Base-by-base conservation (phyloP, 2,329 filamentous ascomycete genomes). In the Arthroderma sp. region DNA sequence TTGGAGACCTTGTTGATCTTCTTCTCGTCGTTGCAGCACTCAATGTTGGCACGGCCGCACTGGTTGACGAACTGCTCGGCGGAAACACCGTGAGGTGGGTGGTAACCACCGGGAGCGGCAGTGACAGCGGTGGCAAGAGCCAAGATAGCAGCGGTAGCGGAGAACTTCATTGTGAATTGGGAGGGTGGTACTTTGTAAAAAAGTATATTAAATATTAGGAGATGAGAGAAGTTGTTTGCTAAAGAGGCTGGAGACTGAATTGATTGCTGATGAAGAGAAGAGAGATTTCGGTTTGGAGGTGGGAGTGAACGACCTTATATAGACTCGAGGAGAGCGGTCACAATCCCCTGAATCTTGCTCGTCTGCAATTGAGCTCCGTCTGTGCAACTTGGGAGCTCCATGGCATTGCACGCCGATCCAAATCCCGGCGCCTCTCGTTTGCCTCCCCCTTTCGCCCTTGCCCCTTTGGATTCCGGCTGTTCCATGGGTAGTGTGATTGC, bases 51-150 rank as follows among this genome's bases (percentile, higher is more conserved):
- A 29, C 46, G 43, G 6, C 47, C 49, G 39, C 51, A 53, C 30
- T 38, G 34, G 30, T 45, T 44, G 28, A 47, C 36, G 31, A 44
- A 44, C 31, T 44, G 33, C 38, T 50, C 11, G 31, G 53, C 29
- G 29, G 45, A 22, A 22, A 22, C 15, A 22, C 2, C 15, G 15
- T 22, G 15, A 8, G 30, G 9, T 8, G 41, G 5, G 8, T 44
- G 33, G 10, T 41, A 22, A n/a, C 32, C 31, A 39, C 43, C 47
- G 22, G 49, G 49, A 36, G 43, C 50, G 15, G 49, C 47, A 34
- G 47, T 48, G 30, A 62, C 63, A 4, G 62, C 66, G 51, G 67
- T 65, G 49, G 65, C 63, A 32, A 68, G 58, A 38, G 66, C 64
- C 9, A 62, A 61, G 30, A 63, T 61, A 41, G 63, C 62, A 43